phyloP scores from a whole-genome alignment of 73 alveolate species.

The Urostyla sp. region DNA sequence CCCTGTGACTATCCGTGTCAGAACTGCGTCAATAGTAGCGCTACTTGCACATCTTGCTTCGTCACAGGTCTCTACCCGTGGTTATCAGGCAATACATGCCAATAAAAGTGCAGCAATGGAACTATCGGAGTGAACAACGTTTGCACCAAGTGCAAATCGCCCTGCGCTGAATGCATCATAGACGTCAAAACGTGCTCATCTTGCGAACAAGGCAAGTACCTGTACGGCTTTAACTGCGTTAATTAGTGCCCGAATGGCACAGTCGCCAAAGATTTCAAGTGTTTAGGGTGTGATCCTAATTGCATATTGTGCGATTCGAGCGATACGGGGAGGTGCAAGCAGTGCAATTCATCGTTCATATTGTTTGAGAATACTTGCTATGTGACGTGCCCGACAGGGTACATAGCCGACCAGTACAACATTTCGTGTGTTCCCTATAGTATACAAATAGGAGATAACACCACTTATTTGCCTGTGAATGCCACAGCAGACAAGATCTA shows the following conservation, averaged over 20 bases:
- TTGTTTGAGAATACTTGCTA: background rate
- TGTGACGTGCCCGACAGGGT: background rate
- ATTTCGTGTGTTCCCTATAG: background rate
- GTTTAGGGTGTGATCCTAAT: conserved; percentile 39
- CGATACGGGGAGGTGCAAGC: background rate
- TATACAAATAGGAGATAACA: background rate
- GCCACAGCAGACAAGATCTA: too few relatives aligned
- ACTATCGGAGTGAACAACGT: background rate
- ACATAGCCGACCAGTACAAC: background rate
- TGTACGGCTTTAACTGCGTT: conserved; percentile 3
- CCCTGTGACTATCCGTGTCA: too few relatives aligned
- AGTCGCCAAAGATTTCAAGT: background rate
- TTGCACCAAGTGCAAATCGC: conserved; percentile 21
- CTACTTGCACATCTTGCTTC: conserved; percentile 31
- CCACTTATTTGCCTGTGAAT: too few relatives aligned
- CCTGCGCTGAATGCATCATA: conserved; percentile 13
- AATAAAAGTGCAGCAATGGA: background rate
- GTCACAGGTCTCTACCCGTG: background rate
- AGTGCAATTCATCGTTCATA: background rate
- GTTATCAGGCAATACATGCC: background rate
- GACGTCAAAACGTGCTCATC: background rate
- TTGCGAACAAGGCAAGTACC: conserved; percentile 1
- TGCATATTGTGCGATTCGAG: background rate
- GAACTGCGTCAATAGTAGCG: background rate
- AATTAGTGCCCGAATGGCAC: background rate